Base-by-base conservation (phyloP, 345 rosid genomes). In the Gossypium rotundifolium region DNA sequence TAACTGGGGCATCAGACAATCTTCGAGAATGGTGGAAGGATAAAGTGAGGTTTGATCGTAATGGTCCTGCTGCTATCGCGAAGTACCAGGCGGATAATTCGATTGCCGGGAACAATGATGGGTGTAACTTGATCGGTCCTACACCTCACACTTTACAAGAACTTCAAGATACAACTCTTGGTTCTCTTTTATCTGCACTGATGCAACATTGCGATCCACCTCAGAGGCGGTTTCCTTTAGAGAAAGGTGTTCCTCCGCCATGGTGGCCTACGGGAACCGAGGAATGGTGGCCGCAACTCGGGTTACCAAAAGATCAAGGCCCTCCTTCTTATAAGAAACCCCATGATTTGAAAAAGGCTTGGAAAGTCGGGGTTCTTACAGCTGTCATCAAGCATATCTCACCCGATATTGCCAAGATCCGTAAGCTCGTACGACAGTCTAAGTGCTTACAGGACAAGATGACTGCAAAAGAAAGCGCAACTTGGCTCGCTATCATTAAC, bases 1-100 rank as follows among this genome's bases (percentile, higher is more conserved):
- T 93, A 9, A 86, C 94, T 2, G 99, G 98, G 2, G 88, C 96
- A 44, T 93, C 99, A 8, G 99, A 95, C 76, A 93, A 86, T 75
- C 91, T 95, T 59, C 86, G 96, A 23, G 98, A 85, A 63, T 95
- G 99, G 99, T 95, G 98, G 99, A 95, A 89, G 86, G 98, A 95
- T 65, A 91, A 80, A 74, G 99, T 95, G 65, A 80, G 93, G 85
- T 95, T 95, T 75, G 99, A 95, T 76, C 87, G 96, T 14, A 95
- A 91, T n/a, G 99, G 98, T 54, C 97, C 94, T 0, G 96, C 96
- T 23, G 98, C 98, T 53, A 88, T 93, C 54, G 57, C 86, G 9
- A 95, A 91, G 82, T 88, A 95, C 59, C 87, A 87, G 73, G 88
- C 84, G 0, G 98, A 90, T 48, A 79, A 82, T 74, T 83, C 78